Evolutionary conservation across 805 yeast species (phyloP).

Genomic region (Candida ponderosae): DNA sequence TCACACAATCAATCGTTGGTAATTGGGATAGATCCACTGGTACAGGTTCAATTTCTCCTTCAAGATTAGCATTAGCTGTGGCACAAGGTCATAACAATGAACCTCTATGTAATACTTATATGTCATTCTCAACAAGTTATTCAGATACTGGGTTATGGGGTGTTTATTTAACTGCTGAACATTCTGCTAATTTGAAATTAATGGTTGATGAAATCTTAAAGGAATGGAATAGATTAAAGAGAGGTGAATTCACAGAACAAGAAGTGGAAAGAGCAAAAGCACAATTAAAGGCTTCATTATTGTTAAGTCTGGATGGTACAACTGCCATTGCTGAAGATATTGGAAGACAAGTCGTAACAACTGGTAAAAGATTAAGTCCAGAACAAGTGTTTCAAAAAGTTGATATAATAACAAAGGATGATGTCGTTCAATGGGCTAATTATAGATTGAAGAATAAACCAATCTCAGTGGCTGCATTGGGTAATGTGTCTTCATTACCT

Average conservation of each 20-base stretch:
- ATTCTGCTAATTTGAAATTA: constrained; percentile 53
- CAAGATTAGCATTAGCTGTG: constrained; percentile 67
- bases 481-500: constrained; percentile 69
- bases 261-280: constrained; percentile 94
- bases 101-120: constrained; percentile 84
- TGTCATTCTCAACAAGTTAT: constrained; percentile 95
- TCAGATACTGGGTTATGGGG: constrained; percentile 99
- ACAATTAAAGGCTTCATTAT: constrained; percentile 85
- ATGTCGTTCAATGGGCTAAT: constrained; percentile 84
- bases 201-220: constrained; percentile 67
- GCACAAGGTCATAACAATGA: constrained; percentile 47
- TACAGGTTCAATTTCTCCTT: constrained; percentile 74
- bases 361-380: constrained; percentile 55
- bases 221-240: constrained; percentile 85
- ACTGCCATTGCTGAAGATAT: constrained; percentile 97
- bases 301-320: constrained; percentile 86
- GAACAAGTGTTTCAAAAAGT: constrained; percentile 51
- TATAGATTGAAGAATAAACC: constrained; percentile 72
- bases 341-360: constrained; percentile 93
- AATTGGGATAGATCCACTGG: constrained; percentile 96
- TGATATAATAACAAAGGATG: constrained; percentile 68
- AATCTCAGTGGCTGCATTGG: constrained; percentile 86
- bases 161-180: constrained; percentile 75
- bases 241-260: constrained; percentile 67
- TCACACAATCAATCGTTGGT: constrained; percentile 94